Conservation (phyloP, 345 rosid species). For the Salix koriyanagi region DNA sequence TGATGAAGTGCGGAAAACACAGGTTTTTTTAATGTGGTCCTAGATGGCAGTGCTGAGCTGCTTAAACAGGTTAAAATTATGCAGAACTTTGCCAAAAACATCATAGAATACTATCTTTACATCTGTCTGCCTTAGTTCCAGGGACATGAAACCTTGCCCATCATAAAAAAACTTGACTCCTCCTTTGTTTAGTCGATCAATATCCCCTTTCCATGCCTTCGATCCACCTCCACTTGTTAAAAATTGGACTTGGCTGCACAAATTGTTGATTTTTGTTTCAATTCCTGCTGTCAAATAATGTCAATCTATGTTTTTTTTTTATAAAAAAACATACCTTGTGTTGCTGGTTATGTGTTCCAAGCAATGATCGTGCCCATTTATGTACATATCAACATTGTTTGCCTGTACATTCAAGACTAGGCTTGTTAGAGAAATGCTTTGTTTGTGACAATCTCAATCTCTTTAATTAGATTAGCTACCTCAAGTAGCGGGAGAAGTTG, state of each 20-base stretch:
- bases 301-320: background rate
- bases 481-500: constrained; percentile 51
- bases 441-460: background rate
- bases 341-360: constrained; percentile 1
- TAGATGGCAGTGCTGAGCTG: background rate
- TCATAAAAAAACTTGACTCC: constrained; percentile 7
- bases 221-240: constrained; percentile 21
- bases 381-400: constrained; percentile 16
- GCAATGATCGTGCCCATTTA: constrained; percentile 22
- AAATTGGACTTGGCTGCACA: constrained; percentile 14
- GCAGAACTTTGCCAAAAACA: constrained; percentile 4
- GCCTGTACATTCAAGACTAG: background rate
- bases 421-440: background rate
- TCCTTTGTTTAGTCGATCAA: background rate
- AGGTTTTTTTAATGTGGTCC: background rate
- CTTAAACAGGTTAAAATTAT: background rate
- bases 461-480: constrained; percentile 23
- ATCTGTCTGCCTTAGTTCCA: background rate
- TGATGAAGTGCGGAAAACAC: no score
- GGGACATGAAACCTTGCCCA: constrained; percentile 19
- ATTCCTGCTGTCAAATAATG: background rate
- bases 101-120: constrained; percentile 1
- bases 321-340: background rate
- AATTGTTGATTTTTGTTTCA: background rate
- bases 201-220: constrained; percentile 11